phyloP scores from a whole-genome alignment of 108 stramenopile genomes.

The Pseudonitzschia multiseries region DNA sequence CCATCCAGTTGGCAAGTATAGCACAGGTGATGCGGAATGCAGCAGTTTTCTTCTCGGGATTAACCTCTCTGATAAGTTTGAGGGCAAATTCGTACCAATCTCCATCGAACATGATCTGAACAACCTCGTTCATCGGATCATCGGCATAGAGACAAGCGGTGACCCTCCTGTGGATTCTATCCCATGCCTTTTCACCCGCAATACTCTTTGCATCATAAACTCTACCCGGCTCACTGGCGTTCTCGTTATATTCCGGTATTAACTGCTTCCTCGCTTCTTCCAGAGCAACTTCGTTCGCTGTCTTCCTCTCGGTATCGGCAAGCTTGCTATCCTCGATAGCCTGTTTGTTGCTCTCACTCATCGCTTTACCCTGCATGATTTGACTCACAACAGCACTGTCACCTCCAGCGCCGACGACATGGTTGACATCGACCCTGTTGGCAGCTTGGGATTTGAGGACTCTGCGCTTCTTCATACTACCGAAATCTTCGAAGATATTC shows the following conservation, averaged over 20 bases:
- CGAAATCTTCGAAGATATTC: constrained; percentile 78
- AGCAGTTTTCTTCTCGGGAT: constrained; percentile 34
- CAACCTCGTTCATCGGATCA: constrained; percentile 41
- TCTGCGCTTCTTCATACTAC: constrained; percentile 77
- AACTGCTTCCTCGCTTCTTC: constrained; percentile 58
- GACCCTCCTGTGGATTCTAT: constrained; percentile 52
- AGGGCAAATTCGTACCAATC: constrained; percentile 45
- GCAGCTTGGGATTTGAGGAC: constrained; percentile 73
- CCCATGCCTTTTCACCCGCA: constrained; percentile 57
- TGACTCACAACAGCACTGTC: constrained; percentile 47
- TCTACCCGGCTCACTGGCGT: constrained; percentile 51
- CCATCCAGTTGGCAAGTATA: constrained; percentile 48
- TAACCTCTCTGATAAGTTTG: constrained; percentile 40
- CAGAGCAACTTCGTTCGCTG: constrained; percentile 47
- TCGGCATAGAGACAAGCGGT: constrained; percentile 59
- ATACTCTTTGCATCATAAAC: constrained; percentile 68
- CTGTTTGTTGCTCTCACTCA: constrained; percentile 62
- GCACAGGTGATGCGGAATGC: constrained; percentile 51
- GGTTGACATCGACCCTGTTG: constrained; percentile 76
- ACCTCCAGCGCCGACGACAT: constrained; percentile 72
- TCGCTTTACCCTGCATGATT: constrained; percentile 45
- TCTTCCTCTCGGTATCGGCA: constrained; percentile 11
- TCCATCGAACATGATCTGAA: constrained; percentile 29
- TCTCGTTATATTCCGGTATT: constrained; percentile 64
- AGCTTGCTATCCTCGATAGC: constrained; percentile 41